Conservation (phyloP, 2,329 filamentous ascomycete species). For the Botrytis aclada region DNA sequence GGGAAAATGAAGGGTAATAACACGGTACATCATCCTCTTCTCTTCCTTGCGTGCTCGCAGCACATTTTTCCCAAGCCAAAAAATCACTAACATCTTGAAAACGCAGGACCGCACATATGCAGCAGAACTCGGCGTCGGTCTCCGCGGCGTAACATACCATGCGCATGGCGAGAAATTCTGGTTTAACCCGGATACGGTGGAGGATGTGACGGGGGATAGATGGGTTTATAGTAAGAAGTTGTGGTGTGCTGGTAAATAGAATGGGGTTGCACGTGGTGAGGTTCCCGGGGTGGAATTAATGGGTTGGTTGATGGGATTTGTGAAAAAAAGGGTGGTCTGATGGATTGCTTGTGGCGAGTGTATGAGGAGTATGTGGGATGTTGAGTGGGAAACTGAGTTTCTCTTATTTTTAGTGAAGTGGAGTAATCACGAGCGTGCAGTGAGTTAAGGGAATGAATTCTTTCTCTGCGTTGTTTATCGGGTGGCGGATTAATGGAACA, state of each 20-base stretch:
- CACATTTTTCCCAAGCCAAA: background rate
- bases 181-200: slow-evolving; percentile 21
- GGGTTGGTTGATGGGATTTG: background rate
- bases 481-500: background rate
- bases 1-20: slow-evolving; percentile 1
- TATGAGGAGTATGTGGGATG: no score
- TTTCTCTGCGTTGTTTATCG: background rate
- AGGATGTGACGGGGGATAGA: slow-evolving; percentile 23
- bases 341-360: no score
- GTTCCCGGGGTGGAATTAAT: no score
- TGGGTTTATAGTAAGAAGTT: slow-evolving; percentile 23
- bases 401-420: background rate
- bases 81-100: background rate
- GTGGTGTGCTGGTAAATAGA: slow-evolving; percentile 21
- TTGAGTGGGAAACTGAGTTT: background rate
- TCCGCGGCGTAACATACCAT: slow-evolving; percentile 22
- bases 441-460: background rate
- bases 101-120: slow-evolving; percentile 18
- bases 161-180: slow-evolving; percentile 23
- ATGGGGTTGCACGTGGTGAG: no score
- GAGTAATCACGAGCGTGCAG: background rate
- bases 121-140: slow-evolving; percentile 23
- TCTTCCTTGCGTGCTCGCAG: background rate
- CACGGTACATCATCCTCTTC: background rate
- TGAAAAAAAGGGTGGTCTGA: background rate